A percentile compares a stretch with the other conserved stretches of the same genome.
Conservation (phyloP, 331 rosid genomes). For the Telfairia occidentalis region DNA sequence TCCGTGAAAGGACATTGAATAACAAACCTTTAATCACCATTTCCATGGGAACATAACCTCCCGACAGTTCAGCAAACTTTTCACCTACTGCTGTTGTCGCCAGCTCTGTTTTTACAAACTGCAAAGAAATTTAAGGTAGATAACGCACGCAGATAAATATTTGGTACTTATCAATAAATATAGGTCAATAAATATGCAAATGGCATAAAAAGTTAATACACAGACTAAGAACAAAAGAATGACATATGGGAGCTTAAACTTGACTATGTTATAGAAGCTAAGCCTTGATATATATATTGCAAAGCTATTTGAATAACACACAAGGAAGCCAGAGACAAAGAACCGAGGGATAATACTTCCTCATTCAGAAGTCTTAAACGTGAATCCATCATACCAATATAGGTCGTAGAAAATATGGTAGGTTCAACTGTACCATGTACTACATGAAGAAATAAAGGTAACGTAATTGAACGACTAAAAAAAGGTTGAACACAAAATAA, state of each 20-base stretch:
- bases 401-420: not conserved
- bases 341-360: not conserved
- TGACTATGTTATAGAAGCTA: not conserved
- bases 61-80: conserved; percentile 22
- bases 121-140: conserved; percentile 23
- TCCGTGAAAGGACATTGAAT: not conserved
- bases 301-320: not conserved
- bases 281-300: not conserved
- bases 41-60: conserved; percentile 85
- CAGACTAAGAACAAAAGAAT: not conserved
- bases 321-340: not conserved
- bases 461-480: not conserved
- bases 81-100: conserved; percentile 4
- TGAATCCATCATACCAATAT: not conserved
- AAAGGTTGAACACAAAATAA: not conserved
- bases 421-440: not conserved
- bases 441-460: not conserved
- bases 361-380: not conserved
- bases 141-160: not conserved
- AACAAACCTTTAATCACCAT: conserved; percentile 67
- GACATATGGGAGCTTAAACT: not conserved
- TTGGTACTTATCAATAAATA: not conserved
- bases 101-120: conserved; percentile 81
- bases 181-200: not conserved
- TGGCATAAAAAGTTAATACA: not conserved